A percentile compares a stretch with the other conserved stretches of the same genome.
Evolutionary conservation across 495 filamentous ascomycete genomes (phyloP).

Genomic region (Friedmanniomyces endolithicus): DNA sequence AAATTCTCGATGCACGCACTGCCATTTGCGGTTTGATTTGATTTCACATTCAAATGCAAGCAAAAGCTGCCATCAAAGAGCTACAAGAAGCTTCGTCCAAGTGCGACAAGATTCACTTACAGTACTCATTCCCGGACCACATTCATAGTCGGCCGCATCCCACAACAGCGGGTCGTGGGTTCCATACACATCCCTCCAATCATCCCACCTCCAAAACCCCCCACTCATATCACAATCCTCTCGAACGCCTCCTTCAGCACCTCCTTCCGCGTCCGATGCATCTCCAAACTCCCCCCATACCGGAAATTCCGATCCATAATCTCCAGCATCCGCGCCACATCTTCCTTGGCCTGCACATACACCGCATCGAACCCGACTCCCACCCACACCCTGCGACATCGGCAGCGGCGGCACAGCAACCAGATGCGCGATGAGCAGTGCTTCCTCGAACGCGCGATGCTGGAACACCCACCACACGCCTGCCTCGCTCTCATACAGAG

Average conservation of each 20-base stretch:
- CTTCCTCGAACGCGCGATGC: conserved; percentile 59
- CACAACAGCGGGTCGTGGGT: too few relatives aligned
- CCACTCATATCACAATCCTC: conserved; percentile 8
- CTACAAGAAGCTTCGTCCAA: too few relatives aligned
- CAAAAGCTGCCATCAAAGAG: too few relatives aligned
- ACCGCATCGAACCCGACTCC: not conserved
- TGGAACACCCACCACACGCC: conserved; percentile 69
- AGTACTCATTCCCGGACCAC: too few relatives aligned
- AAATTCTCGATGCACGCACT: too few relatives aligned
- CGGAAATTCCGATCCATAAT: conserved; percentile 23
- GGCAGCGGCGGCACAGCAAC: not conserved
- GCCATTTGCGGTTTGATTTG: too few relatives aligned
- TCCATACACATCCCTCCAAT: not conserved
- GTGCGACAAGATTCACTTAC: too few relatives aligned
- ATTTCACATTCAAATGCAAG: too few relatives aligned
- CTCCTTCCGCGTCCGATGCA: conserved; percentile 31
- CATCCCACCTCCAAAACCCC: not conserved
- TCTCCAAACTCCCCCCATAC: conserved; percentile 25
- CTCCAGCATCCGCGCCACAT: conserved; percentile 20
- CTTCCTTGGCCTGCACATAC: conserved; percentile 17
- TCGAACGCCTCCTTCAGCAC: conserved; percentile 27
- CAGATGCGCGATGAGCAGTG: conserved; percentile 31
- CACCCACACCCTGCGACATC: not conserved
- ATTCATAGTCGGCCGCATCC: too few relatives aligned
- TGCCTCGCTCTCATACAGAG: conserved; percentile 49